A percentile compares a stretch with the other conserved stretches of the same genome.
phyloP scores from a whole-genome alignment of 1,284 basidiomycete species.

The Irpex rosettiformis region DNA sequence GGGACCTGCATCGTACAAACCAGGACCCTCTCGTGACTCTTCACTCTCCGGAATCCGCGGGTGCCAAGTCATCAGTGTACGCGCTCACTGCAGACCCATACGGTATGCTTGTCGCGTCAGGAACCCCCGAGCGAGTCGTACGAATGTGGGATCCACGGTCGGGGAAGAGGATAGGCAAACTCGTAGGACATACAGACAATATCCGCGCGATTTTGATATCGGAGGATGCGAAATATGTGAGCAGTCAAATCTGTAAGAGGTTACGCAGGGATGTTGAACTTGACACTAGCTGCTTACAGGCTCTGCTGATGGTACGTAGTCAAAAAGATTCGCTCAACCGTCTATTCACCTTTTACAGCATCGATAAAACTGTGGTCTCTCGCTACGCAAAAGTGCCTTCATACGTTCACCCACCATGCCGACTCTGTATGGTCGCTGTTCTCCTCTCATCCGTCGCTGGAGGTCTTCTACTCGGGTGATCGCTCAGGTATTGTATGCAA shows the following conservation, averaged over 20 bases:
- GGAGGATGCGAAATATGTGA: constrained; percentile 86
- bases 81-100: constrained; percentile 76
- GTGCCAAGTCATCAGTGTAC: constrained; percentile 77
- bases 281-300: constrained; percentile 74
- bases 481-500: constrained; percentile 86
- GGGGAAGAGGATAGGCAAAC: constrained; percentile 66
- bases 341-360: constrained; percentile 36
- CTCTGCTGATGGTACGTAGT: constrained; percentile 71
- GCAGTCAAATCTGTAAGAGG: constrained; percentile 28
- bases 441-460: constrained; percentile 84
- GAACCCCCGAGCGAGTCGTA: constrained; percentile 88
- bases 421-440: constrained; percentile 94
- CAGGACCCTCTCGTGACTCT: constrained; percentile 55
- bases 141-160: constrained; percentile 91
- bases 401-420: constrained; percentile 95
- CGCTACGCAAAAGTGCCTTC: constrained; percentile 82
- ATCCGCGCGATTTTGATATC: constrained; percentile 87
- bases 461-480: constrained; percentile 96
- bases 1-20: constrained; percentile 70
- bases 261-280: constrained; percentile 7
- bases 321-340: not conserved
- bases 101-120: constrained; percentile 82
- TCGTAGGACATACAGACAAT: constrained; percentile 97
- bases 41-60: constrained; percentile 54
- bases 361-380: constrained; percentile 94